phyloP scores from a whole-genome alignment of 2,329 filamentous ascomycete genomes.

The Macrophomina tecta region DNA sequence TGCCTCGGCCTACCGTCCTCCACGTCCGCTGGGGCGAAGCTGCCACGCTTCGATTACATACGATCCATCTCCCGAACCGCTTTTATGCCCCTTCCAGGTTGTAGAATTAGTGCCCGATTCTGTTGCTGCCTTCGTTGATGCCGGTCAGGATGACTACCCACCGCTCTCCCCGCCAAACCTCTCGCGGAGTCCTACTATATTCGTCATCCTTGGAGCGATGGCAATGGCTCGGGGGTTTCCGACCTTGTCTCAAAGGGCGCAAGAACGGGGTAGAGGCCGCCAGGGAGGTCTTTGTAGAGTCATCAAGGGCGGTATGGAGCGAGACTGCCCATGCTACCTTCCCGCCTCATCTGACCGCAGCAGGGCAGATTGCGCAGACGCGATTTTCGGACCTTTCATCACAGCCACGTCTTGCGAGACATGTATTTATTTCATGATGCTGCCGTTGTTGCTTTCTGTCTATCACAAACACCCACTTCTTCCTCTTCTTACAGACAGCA shows the following conservation, averaged over 20 bases:
- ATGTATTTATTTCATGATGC: neutral
- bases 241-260: neutral
- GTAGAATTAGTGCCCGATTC: neutral
- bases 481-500: neutral
- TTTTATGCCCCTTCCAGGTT: neutral
- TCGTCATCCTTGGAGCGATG: neutral
- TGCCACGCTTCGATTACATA: neutral
- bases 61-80: neutral
- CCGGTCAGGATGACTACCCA: neutral
- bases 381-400: neutral
- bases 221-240: conserved; percentile 7
- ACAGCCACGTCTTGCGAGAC: neutral
- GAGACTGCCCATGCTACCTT: neutral
- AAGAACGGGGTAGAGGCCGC: neutral
- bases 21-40: neutral
- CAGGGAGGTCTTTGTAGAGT: neutral
- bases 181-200: neutral
- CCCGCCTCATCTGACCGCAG: conserved; percentile 2
- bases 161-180: neutral
- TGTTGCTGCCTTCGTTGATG: neutral
- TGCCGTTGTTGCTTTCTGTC: neutral
- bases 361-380: conserved; percentile 4
- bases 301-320: conserved; percentile 11
- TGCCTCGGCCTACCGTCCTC: conserved; percentile 17
- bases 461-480: neutral